Base-by-base conservation (phyloP, 2,329 filamentous ascomycete species). In the Fusarium marasasianum region DNA sequence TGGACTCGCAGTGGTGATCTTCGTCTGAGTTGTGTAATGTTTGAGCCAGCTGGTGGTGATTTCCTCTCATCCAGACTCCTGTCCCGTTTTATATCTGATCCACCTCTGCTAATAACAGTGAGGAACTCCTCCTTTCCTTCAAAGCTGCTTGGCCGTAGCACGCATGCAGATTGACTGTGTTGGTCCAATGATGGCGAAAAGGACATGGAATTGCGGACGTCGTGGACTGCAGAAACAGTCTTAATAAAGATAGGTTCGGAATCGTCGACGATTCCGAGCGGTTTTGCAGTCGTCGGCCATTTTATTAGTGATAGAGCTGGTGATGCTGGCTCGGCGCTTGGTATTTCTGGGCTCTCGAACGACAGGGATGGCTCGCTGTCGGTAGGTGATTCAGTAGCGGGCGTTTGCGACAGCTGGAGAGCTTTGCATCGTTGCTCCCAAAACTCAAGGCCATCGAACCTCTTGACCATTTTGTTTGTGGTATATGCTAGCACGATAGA, bases 371-470 rank as follows among this genome's bases (percentile, higher is more conserved):
- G 33, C 12, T 67, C 47, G 40, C 44, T 71, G 3, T 61, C 38
- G 15, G 17, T 35, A 31, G 60, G 61, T 5, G 61, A 68, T 20
- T 53, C 43, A 1, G 48, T 22, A 17, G 31, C 20, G 10, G 54
- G 40, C 12, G n/a, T 66, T 17, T 54, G 45, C 17, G 45, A 40
- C 15, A 54, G 51, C 24, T 66, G 38, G 5, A 62, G 56, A 43
- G 45, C 43, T 20, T 22, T 51, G 14, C 47, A 53, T 20, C 68
- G 55, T 37, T 61, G 67, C 37, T 71, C 67, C 68, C 68, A 71
- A 44, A 71, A 71, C 7, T 71, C 67, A 3, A 71, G 43, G 20
- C 68, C 68, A 22, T 66, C 54, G 6, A 71, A 67, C 37, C 43
- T 51, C 10, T 71, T 71, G 8, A 37, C 50, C 68, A 71, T 71